These are phyloP conservation scores for Pholiota molesta DNA, from an alignment of 768 basidiomycete genomes.

Conservation along the genomic window DNA sequence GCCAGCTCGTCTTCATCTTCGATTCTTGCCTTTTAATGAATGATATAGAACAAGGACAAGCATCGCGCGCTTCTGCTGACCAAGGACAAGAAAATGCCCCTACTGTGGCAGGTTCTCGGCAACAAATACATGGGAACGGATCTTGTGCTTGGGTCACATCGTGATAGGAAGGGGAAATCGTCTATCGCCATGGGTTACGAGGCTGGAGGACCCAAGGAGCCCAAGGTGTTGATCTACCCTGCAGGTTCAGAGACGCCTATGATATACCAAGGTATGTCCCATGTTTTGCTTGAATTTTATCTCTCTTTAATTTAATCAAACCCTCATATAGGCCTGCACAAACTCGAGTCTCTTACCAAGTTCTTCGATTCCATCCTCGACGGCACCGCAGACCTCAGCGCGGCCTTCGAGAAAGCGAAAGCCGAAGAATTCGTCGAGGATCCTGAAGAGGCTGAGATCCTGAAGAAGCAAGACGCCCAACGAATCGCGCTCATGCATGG, in stretches of 20 bases:
- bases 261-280: constrained; percentile 65
- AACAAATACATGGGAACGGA: constrained; percentile 66
- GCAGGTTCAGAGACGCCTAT: constrained; percentile 56
- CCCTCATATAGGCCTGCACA: constrained; percentile 55
- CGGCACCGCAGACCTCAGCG: constrained; percentile 61
- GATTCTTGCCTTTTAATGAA: neutral
- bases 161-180: constrained; percentile 66
- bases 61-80: constrained; percentile 70
- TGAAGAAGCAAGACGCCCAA: constrained; percentile 55
- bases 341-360: constrained; percentile 73
- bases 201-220: constrained; percentile 51
- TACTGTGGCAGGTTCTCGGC: constrained; percentile 80
- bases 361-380: constrained; percentile 75
- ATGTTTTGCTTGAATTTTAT: neutral
- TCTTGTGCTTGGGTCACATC: constrained; percentile 64
- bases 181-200: constrained; percentile 63
- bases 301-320: neutral
- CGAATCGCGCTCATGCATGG: constrained; percentile 54
- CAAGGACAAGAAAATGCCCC: constrained; percentile 74
- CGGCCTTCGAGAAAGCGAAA: constrained; percentile 40
- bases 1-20: constrained; percentile 18
- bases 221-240: constrained; percentile 76
- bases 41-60: constrained; percentile 35
- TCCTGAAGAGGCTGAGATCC: constrained; percentile 48
- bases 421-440: constrained; percentile 42